Evolutionary conservation across 1,284 basidiomycete genomes (phyloP).

Genomic region (Ustilago tritici): DNA sequence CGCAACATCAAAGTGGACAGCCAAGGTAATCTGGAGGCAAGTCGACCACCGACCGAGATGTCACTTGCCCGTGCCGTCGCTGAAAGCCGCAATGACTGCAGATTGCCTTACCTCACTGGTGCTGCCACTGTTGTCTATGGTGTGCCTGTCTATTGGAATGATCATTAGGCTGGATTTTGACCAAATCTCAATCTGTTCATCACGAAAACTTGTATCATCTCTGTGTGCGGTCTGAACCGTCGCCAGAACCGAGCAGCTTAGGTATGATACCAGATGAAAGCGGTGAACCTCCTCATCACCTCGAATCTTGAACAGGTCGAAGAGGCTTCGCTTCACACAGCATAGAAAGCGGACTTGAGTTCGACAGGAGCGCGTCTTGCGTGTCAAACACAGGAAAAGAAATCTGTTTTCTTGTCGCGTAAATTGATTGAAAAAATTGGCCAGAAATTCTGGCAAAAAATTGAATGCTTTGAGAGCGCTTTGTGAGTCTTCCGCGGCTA

Average conservation of each 20-base stretch:
- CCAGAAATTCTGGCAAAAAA: conserved; percentile 11
- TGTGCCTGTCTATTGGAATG: conserved; percentile 75
- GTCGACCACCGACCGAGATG: conserved; percentile 57
- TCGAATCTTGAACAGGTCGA: not conserved
- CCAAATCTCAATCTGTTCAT: not conserved
- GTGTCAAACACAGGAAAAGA: not conserved
- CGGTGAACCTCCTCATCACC: not conserved
- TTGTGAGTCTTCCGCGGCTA: conserved; percentile 1
- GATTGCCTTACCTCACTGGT: conserved; percentile 93
- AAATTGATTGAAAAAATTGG: conserved; percentile 6
- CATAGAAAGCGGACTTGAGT: not conserved
- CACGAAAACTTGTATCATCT: not conserved
- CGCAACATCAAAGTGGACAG: conserved; percentile 31
- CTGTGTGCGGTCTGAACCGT: not conserved
- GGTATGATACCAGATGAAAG: too few relatives aligned
- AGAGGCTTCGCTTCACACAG: too few relatives aligned
- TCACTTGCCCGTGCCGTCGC: conserved; percentile 85
- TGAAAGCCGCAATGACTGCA: conserved; percentile 81
- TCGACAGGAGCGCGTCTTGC: not conserved
- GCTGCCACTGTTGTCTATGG: conserved; percentile 95
- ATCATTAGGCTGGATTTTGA: conserved; percentile 8
- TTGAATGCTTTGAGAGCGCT: conserved; percentile 6
- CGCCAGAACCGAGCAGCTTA: not conserved
- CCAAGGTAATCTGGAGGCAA: conserved; percentile 18
- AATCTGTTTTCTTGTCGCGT: conserved; percentile 8